These are phyloP conservation scores for Cadophora malorum DNA, from an alignment of 2,329 filamentous ascomycete genomes.

Conservation along the genomic window DNA sequence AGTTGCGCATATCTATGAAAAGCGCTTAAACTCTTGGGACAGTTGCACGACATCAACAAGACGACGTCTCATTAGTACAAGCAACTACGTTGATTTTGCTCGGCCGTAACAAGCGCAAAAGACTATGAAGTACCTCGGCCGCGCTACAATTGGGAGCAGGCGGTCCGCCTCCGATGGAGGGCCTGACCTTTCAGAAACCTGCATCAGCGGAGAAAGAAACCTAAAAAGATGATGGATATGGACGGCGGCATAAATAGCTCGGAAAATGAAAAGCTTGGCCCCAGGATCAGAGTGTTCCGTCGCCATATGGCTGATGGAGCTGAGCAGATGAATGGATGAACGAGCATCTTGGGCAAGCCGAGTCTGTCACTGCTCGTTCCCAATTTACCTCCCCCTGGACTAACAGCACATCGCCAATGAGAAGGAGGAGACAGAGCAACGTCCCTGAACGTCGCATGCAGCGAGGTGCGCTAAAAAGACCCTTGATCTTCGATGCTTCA, in stretches of 20 bases:
- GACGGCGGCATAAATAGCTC: not conserved
- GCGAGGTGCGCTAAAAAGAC: not conserved
- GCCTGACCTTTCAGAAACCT: not conserved
- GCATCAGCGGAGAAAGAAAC: not conserved
- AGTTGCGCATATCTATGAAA: not conserved
- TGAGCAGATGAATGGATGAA: not conserved
- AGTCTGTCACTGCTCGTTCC: not conserved
- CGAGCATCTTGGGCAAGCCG: not conserved
- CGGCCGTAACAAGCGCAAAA: no score
- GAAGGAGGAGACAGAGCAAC: not conserved
- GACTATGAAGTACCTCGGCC: not conserved
- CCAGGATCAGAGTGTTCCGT: not conserved
- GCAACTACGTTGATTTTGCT: not conserved
- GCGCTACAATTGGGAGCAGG: not conserved
- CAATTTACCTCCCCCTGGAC: not conserved
- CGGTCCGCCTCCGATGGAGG: not conserved
- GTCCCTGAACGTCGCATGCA: not conserved
- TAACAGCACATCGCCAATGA: not conserved
- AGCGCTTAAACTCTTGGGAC: not conserved
- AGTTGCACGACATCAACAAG: conserved; percentile 5
- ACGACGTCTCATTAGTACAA: not conserved
- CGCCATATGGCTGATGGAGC: not conserved
- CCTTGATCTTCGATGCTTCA: not conserved
- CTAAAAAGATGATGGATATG: not conserved
- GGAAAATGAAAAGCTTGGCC: not conserved